These are phyloP conservation scores for Stylosanthes scabra DNA, from an alignment of 331 rosid species.

Conservation along the genomic window DNA sequence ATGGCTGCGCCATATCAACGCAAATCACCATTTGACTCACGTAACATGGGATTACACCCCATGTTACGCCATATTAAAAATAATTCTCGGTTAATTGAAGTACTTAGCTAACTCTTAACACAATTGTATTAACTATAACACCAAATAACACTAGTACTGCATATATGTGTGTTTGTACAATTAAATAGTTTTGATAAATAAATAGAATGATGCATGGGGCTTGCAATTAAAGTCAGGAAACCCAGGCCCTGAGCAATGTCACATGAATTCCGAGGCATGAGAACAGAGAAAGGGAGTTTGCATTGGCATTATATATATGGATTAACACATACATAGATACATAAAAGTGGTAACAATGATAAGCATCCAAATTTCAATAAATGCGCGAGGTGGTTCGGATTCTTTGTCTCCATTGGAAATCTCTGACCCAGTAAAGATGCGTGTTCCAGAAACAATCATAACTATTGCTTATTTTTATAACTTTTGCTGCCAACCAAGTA, in stretches of 20 bases:
- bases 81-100: too few relatives aligned
- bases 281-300: conserved; percentile 11
- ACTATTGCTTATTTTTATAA: too few relatives aligned
- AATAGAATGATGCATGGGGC: too few relatives aligned
- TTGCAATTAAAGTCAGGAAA: conserved; percentile 25
- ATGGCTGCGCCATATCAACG: too few relatives aligned
- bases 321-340: too few relatives aligned
- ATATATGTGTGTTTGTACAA: not conserved
- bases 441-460: too few relatives aligned
- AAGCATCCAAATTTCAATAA: conserved; percentile 38
- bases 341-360: conserved; percentile 27
- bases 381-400: not conserved
- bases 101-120: not conserved
- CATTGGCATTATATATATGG: not conserved
- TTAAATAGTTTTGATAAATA: not conserved
- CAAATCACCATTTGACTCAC: too few relatives aligned
- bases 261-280: conserved; percentile 31
- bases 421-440: too few relatives aligned
- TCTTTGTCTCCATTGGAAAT: conserved; percentile 14
- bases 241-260: conserved; percentile 1
- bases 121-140: not conserved
- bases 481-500: too few relatives aligned
- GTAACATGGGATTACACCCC: too few relatives aligned
- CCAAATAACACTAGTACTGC: too few relatives aligned
- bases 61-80: too few relatives aligned